Conservation (phyloP, 352 stramenopile species). For the Phytopythium vexans region DNA sequence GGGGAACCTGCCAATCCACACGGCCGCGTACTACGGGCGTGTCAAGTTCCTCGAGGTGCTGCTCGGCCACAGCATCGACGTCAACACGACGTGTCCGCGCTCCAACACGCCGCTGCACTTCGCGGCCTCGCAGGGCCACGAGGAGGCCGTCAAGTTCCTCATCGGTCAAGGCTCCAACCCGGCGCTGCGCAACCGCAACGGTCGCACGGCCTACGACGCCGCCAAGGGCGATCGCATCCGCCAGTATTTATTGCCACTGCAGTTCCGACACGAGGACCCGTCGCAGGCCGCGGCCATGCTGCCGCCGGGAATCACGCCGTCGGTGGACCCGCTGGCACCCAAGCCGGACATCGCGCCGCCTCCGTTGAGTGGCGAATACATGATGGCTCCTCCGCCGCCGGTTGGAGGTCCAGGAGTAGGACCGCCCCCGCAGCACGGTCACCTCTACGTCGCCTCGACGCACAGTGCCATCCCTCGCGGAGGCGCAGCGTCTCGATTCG, state of each 20-base stretch:
- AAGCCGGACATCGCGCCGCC: slow-evolving; percentile 63
- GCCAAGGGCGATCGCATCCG: slow-evolving; percentile 83
- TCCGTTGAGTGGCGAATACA: slow-evolving; percentile 56
- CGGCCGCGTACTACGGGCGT: slow-evolving; percentile 78
- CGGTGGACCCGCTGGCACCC: slow-evolving; percentile 58
- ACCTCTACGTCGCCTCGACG: slow-evolving; percentile 71
- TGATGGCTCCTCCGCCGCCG: slow-evolving; percentile 16
- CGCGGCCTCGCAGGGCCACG: slow-evolving; percentile 70
- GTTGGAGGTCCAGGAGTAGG: slow-evolving; percentile 10
- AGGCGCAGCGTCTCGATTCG: slow-evolving; percentile 36
- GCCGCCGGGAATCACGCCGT: slow-evolving; percentile 74
- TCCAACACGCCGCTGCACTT: slow-evolving; percentile 84
- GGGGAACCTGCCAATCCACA: slow-evolving; percentile 84
- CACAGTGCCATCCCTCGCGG: slow-evolving; percentile 77
- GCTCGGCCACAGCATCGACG: slow-evolving; percentile 61
- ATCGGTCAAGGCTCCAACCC: slow-evolving; percentile 72
- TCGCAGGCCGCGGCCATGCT: slow-evolving; percentile 50
- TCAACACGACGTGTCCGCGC: slow-evolving; percentile 60
- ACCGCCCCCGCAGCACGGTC: slow-evolving; percentile 42
- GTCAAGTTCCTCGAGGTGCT: slow-evolving; percentile 74
- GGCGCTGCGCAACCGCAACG: slow-evolving; percentile 72
- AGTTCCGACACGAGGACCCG: slow-evolving; percentile 86
- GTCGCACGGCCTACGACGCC: slow-evolving; percentile 79
- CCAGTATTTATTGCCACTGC: slow-evolving; percentile 82
- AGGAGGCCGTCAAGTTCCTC: slow-evolving; percentile 74